Evolutionary conservation across 768 basidiomycete species (phyloP).

Genomic region (Amanita exitialis): DNA sequence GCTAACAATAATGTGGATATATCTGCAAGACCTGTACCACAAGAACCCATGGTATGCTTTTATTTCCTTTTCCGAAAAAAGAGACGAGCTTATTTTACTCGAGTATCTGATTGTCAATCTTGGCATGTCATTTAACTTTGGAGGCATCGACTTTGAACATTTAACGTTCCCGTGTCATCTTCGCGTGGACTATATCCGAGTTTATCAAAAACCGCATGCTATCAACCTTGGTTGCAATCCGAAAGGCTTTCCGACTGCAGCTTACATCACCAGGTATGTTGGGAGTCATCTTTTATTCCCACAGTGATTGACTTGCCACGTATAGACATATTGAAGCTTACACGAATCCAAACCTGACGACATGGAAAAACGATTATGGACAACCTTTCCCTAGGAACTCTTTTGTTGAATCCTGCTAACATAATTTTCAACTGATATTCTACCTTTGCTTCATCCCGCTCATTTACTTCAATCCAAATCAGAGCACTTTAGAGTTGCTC

Average conservation of each 20-base stretch:
- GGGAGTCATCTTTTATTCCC: neutral
- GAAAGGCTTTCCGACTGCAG: constrained; percentile 44
- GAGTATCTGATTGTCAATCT: constrained; percentile 76
- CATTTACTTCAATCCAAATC: neutral
- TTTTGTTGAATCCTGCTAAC: constrained; percentile 22
- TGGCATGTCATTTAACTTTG: constrained; percentile 75
- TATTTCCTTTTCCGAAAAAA: neutral
- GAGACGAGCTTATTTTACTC: constrained; percentile 16
- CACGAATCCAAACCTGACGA: constrained; percentile 48
- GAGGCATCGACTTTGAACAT: constrained; percentile 50
- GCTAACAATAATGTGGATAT: constrained; percentile 51
- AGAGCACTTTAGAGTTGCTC: neutral
- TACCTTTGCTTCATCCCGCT: neutral
- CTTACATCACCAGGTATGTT: constrained; percentile 52
- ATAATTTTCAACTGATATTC: neutral
- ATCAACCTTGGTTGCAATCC: constrained; percentile 67
- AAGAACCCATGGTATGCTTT: constrained; percentile 66
- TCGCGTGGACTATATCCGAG: constrained; percentile 39
- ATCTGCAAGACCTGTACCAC: constrained; percentile 52
- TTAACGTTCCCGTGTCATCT: constrained; percentile 51
- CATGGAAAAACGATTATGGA: constrained; percentile 32
- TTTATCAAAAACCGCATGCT: constrained; percentile 50
- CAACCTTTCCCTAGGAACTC: constrained; percentile 49
- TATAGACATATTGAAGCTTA: constrained; percentile 49
- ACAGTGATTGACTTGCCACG: neutral